These are phyloP conservation scores for Chlorella sp. DNA, from an alignment of 139 green algal species.

Conservation along the genomic window DNA sequence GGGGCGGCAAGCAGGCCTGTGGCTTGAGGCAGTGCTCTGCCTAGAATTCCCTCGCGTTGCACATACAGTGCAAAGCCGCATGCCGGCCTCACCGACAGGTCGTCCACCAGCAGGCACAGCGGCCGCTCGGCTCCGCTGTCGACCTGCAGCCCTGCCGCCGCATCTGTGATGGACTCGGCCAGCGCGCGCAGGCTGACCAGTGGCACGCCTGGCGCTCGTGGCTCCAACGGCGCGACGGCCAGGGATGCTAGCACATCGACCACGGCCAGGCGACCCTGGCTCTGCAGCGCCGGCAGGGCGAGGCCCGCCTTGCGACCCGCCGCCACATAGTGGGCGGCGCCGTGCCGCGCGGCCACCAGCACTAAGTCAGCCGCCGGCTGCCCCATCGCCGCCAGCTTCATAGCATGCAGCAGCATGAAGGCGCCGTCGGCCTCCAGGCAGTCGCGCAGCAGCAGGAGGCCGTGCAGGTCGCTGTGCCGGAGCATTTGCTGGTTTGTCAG, in stretches of 20 bases:
- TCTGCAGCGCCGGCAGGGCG: background rate
- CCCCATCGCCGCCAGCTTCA: background rate
- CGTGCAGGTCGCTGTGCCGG: too few species aligned
- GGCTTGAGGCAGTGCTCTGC: too few species aligned
- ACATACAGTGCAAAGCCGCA: background rate
- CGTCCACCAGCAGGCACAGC: constrained; percentile 11
- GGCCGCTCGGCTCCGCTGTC: background rate
- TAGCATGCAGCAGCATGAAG: constrained; percentile 2
- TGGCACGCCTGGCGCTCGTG: constrained; percentile 10
- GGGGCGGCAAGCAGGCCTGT: too few species aligned
- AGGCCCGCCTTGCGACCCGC: constrained; percentile 22
- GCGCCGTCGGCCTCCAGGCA: constrained; percentile 12
- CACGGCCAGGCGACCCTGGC: background rate
- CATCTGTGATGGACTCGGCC: too few species aligned
- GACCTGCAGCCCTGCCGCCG: background rate
- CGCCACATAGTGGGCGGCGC: constrained; percentile 4
- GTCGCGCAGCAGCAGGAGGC: constrained; percentile 4
- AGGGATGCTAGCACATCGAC: constrained; percentile 6
- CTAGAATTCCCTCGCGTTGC: too few species aligned
- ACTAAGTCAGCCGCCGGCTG: constrained; percentile 1
- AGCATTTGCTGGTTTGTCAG: too few species aligned
- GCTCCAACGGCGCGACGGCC: too few species aligned
- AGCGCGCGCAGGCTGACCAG: too few species aligned
- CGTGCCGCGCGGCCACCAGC: constrained; percentile 1
- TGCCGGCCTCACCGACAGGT: constrained; percentile 20